Percentiles rank a stretch among this genome's conserved stretches.
Evolutionary conservation across 78 protist genomes (phyloP).

Genomic region (Guillardia theta): DNA sequence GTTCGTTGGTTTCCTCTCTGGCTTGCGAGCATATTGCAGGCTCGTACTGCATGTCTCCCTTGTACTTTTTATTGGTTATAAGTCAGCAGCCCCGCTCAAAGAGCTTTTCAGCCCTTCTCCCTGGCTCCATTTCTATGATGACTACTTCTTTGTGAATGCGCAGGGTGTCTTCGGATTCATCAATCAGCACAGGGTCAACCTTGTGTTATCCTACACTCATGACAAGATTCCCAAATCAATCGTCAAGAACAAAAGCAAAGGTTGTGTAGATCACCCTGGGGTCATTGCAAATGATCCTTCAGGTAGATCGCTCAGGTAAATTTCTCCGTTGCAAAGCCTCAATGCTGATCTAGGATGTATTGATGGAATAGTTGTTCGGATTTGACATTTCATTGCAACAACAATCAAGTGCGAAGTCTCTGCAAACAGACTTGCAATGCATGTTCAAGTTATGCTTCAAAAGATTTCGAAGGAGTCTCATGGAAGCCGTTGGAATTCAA

Average conservation of each 20-base stretch:
- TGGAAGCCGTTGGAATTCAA: not conserved
- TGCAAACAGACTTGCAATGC: not conserved
- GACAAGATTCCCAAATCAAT: not conserved
- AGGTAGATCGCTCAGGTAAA: not conserved
- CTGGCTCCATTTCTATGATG: slow-evolving; percentile 57
- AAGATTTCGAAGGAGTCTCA: not conserved
- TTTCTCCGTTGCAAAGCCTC: not conserved
- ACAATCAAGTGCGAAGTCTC: not conserved
- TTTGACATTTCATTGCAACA: not conserved
- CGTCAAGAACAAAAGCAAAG: not conserved
- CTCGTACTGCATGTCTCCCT: not conserved
- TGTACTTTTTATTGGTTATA: not conserved
- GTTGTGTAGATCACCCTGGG: not conserved
- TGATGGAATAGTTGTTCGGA: not conserved
- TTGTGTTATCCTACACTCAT: not conserved
- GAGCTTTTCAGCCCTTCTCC: slow-evolving; percentile 13
- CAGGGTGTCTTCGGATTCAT: slow-evolving; percentile 61
- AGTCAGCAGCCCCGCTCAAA: slow-evolving; percentile 6
- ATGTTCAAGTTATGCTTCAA: not conserved
- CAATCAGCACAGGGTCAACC: not conserved
- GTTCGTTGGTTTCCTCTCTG: not conserved
- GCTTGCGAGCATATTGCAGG: not conserved
- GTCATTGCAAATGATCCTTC: not conserved
- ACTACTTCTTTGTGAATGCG: slow-evolving; percentile 51
- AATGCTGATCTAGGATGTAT: not conserved